These are phyloP conservation scores for Eucalyptus fibrosa DNA, from an alignment of 345 rosid species.

Conservation along the genomic window DNA sequence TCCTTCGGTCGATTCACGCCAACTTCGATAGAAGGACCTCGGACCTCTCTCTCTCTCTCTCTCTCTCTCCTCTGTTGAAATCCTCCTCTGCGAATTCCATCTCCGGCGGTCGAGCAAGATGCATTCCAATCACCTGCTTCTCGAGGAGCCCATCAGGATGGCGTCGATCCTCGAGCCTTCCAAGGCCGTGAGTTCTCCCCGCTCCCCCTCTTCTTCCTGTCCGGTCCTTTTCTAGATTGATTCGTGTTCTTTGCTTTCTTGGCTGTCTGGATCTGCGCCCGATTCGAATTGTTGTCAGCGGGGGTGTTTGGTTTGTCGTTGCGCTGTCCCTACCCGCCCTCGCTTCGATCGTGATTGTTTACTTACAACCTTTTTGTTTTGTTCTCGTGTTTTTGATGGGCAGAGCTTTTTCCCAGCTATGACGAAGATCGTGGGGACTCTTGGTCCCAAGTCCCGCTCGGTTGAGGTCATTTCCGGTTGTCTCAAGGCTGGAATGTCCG, in stretches of 20 bases:
- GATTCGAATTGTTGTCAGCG: not conserved
- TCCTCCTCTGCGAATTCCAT: not conserved
- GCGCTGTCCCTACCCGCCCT: not conserved
- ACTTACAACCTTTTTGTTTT: not conserved
- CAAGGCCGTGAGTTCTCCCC: constrained; percentile 44
- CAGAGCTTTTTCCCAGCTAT: constrained; percentile 93
- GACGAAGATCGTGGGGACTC: constrained; percentile 96
- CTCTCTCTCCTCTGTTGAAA: not conserved
- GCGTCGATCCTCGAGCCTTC: constrained; percentile 95
- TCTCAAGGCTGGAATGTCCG: constrained; percentile 93
- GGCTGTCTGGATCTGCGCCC: not conserved
- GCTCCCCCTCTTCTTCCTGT: not conserved
- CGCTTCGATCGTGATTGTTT: not conserved
- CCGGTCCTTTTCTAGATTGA: not conserved
- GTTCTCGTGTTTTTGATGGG: not conserved
- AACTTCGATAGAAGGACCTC: not conserved
- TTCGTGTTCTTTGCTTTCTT: not conserved
- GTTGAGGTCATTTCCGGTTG: constrained; percentile 63
- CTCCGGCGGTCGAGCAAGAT: constrained; percentile 19
- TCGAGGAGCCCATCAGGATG: constrained; percentile 99
- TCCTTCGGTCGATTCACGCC: not conserved
- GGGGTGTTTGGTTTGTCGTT: not conserved
- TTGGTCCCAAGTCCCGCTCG: constrained; percentile 79
- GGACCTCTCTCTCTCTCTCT: not conserved
- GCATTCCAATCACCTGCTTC: constrained; percentile 93